phyloP scores from a whole-genome alignment of 2,329 filamentous ascomycete genomes.

The Periconia macrospinosa region DNA sequence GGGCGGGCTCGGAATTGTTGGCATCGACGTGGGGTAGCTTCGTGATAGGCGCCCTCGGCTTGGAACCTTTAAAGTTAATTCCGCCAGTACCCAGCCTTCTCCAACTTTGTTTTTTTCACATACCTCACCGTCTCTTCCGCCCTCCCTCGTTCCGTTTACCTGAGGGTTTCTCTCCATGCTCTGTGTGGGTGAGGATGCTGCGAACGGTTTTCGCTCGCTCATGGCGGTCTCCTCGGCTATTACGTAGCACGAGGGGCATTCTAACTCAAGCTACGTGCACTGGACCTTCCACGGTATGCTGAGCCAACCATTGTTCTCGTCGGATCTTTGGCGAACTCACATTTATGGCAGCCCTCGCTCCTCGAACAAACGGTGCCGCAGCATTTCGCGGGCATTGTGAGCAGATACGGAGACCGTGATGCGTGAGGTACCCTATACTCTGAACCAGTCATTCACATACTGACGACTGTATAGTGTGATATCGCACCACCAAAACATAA shows the following conservation, averaged over 20 bases:
- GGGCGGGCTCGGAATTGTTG: background rate
- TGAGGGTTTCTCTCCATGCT: constrained; percentile 12
- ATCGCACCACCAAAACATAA: constrained; percentile 62
- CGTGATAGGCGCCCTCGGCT: constrained; percentile 1
- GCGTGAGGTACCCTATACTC: constrained; percentile 48
- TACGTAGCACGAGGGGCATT: constrained; percentile 19
- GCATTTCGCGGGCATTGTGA: constrained; percentile 70
- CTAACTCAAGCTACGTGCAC: constrained; percentile 35
- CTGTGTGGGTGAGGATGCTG: constrained; percentile 26
- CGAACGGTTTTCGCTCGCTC: constrained; percentile 26
- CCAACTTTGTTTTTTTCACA: background rate
- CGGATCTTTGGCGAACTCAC: constrained; percentile 1
- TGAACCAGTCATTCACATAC: background rate
- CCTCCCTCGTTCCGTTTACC: background rate
- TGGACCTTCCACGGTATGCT: constrained; percentile 37
- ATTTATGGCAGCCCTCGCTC: constrained; percentile 61
- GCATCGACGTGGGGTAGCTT: background rate
- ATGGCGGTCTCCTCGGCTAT: constrained; percentile 5
- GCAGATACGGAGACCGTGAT: constrained; percentile 63
- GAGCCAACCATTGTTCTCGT: background rate
- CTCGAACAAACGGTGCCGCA: constrained; percentile 70
- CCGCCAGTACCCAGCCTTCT: background rate
- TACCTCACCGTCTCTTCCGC: background rate
- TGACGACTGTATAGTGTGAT: constrained; percentile 51
- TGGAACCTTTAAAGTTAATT: constrained; percentile 10